A percentile compares a stretch with the other conserved stretches of the same genome.
These are phyloP conservation scores for Cercospora beticola DNA, from an alignment of 2,329 filamentous ascomycete genomes.

Conservation along the genomic window DNA sequence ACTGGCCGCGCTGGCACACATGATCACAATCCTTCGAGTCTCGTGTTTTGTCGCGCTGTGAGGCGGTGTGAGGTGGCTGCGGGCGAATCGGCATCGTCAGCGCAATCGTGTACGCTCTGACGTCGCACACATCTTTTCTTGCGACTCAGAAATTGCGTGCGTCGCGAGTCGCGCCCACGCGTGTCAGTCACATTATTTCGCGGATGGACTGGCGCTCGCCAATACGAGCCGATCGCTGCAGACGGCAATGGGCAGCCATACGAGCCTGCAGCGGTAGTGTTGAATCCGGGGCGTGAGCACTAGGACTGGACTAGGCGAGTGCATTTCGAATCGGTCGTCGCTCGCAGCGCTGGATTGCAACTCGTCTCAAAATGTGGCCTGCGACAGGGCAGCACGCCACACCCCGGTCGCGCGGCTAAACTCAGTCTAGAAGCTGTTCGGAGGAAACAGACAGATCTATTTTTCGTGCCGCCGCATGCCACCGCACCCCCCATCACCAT, in stretches of 20 bases:
- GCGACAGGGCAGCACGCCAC: constrained; percentile 6
- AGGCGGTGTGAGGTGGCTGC: constrained; percentile 19
- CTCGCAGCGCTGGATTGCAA: background rate
- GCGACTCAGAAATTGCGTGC: background rate
- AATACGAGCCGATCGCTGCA: background rate
- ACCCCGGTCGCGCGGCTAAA: constrained; percentile 6
- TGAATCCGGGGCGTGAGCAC: background rate
- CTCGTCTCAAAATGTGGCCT: background rate
- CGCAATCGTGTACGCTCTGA: constrained; percentile 8
- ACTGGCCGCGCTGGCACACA: constrained; percentile 11
- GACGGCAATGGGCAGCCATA: background rate
- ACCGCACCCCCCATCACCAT: constrained; percentile 15
- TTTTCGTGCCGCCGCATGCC: constrained; percentile 2
- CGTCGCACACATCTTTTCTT: constrained; percentile 10
- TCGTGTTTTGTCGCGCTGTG: background rate
- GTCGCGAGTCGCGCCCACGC: constrained; percentile 4
- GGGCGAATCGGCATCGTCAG: constrained; percentile 5
- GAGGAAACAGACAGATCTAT: background rate
- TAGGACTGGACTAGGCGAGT: background rate
- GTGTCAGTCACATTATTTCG: background rate
- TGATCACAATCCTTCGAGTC: constrained; percentile 14
- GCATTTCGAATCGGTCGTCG: background rate
- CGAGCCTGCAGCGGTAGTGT: background rate
- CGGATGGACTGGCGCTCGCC: background rate
- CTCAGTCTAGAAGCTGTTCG: background rate